Evolutionary conservation across 1,139 yeast genomes (phyloP).

Genomic region (Geotrichum europaeum): DNA sequence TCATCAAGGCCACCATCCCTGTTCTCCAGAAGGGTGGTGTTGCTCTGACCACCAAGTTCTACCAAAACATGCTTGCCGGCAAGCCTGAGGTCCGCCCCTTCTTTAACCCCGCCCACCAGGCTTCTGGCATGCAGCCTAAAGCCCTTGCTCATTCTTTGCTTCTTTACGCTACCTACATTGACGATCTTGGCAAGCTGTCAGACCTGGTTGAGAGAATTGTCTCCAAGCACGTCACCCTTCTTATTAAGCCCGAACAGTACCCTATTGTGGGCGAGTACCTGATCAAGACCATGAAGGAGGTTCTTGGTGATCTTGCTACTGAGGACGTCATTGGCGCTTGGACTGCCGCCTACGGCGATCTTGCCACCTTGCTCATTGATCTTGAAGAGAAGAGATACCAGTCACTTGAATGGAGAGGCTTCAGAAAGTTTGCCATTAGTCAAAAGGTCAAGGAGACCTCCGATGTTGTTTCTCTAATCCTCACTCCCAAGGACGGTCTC

Average conservation of each 20-base stretch:
- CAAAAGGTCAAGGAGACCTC: slow-evolving; percentile 42
- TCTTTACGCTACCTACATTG: slow-evolving; percentile 59
- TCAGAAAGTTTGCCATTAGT: slow-evolving; percentile 47
- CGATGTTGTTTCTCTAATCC: slow-evolving; percentile 48
- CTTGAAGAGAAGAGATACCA: slow-evolving; percentile 48
- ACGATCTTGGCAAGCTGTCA: slow-evolving; percentile 49
- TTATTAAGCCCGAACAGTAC: slow-evolving; percentile 57
- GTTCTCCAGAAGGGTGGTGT: slow-evolving; percentile 53
- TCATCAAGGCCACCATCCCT: slow-evolving; percentile 55
- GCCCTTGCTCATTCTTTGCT: slow-evolving; percentile 59
- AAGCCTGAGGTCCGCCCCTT: slow-evolving; percentile 52
- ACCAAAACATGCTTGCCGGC: slow-evolving; percentile 48
- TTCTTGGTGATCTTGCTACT: slow-evolving; percentile 56
- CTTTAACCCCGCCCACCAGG: slow-evolving; percentile 58
- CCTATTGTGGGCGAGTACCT: slow-evolving; percentile 57
- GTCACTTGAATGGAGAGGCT: slow-evolving; percentile 47
- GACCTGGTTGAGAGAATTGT: slow-evolving; percentile 57
- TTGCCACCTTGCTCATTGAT: slow-evolving; percentile 56
- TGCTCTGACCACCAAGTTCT: slow-evolving; percentile 49
- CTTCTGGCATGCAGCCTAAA: slow-evolving; percentile 51
- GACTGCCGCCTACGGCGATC: slow-evolving; percentile 57
- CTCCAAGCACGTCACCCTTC: slow-evolving; percentile 60
- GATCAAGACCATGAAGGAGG: slow-evolving; percentile 47
- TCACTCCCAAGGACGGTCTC: slow-evolving; percentile 45
- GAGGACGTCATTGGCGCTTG: slow-evolving; percentile 57